Conservation (phyloP, 306 rosid species). For the Cucumis cinereus region DNA sequence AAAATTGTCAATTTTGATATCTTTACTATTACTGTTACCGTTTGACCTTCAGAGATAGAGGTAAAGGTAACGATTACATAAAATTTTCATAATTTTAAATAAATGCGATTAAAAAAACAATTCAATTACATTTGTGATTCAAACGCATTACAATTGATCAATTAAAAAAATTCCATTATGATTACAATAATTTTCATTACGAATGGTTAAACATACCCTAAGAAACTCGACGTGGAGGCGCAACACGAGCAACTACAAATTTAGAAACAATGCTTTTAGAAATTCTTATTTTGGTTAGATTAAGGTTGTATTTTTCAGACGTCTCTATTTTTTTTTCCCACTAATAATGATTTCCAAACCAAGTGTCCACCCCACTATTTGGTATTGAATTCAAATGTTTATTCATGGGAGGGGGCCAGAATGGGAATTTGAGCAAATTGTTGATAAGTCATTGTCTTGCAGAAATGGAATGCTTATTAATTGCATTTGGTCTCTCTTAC, state of each 20-base stretch:
- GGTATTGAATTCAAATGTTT: background rate
- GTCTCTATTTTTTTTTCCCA: background rate
- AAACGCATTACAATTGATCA: no score
- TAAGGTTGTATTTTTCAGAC: background rate
- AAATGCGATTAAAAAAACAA: no score
- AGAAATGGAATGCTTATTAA: background rate
- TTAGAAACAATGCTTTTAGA: background rate
- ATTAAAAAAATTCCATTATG: no score
- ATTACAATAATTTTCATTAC: no score
- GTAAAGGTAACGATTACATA: no score
- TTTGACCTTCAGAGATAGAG: no score
- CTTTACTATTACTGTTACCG: no score
- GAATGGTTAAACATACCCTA: no score
- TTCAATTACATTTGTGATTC: no score
- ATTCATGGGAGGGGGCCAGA: slow-evolving; percentile 1
- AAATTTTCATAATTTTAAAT: no score
- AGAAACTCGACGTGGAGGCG: background rate
- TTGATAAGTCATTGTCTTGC: slow-evolving; percentile 2
- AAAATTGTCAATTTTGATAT: no score
- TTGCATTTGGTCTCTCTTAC: slow-evolving; percentile 4
- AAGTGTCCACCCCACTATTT: background rate
- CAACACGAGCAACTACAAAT: background rate
- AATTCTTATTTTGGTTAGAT: background rate
- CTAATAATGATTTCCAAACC: background rate
- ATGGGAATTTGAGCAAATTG: background rate